A percentile compares a stretch with the other conserved stretches of the same genome.
Conservation (phyloP, 2,329 filamentous ascomycete genomes). For the Fusarium sublunatum region DNA sequence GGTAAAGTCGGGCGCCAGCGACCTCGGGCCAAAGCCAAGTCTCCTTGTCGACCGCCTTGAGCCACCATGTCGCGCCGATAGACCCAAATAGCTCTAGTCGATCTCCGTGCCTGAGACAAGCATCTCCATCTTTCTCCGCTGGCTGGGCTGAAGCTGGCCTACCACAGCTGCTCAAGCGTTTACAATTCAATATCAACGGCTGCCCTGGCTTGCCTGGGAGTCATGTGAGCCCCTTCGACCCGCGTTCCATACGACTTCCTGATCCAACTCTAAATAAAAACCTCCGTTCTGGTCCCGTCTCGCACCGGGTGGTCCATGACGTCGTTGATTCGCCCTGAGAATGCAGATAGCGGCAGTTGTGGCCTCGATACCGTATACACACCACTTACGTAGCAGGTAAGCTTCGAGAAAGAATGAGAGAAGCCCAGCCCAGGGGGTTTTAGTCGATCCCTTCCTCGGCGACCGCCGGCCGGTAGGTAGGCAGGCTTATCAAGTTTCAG, state of each 20-base stretch:
- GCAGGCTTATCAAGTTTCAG: background rate
- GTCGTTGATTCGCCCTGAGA: slow-evolving; percentile 11
- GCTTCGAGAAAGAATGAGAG: slow-evolving; percentile 35
- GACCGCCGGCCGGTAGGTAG: background rate
- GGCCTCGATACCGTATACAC: slow-evolving; percentile 25
- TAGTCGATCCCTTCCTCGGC: slow-evolving; percentile 24
- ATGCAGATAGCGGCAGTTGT: slow-evolving; percentile 23
- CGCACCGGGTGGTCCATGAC: slow-evolving; percentile 8
- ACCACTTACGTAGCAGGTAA: slow-evolving; percentile 23
- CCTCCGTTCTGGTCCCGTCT: background rate
- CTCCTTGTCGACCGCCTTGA: slow-evolving; percentile 37
- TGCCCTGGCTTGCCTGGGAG: slow-evolving; percentile 18
- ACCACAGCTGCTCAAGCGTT: slow-evolving; percentile 17
- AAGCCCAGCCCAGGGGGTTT: slow-evolving; percentile 5
- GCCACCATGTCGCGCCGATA: slow-evolving; percentile 28
- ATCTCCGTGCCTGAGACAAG: slow-evolving; percentile 40
- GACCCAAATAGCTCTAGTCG: slow-evolving; percentile 10
- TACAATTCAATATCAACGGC: slow-evolving; percentile 36
- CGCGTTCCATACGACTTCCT: slow-evolving; percentile 11
- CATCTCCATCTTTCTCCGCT: slow-evolving; percentile 37
- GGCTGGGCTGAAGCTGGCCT: slow-evolving; percentile 1
- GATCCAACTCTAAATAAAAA: slow-evolving; percentile 20
- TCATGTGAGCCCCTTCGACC: slow-evolving; percentile 23
- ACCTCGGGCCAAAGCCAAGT: slow-evolving; percentile 44
- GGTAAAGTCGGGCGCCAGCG: slow-evolving; percentile 44